A percentile compares a stretch with the other conserved stretches of the same genome.
Evolutionary conservation across 495 filamentous ascomycete genomes (phyloP).

Genomic region (Penicillium taxi): DNA sequence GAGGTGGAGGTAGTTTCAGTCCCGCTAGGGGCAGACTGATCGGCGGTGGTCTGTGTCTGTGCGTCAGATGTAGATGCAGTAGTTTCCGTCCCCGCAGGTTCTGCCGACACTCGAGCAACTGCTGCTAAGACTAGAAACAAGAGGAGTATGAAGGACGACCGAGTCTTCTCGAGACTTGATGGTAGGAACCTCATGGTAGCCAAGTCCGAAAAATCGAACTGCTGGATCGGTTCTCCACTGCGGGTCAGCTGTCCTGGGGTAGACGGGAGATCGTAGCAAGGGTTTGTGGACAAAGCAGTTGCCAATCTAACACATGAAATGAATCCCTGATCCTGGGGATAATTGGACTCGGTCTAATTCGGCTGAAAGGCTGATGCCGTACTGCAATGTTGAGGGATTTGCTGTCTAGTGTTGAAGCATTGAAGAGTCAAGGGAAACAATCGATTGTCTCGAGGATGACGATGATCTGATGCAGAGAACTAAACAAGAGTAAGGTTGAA

Average conservation of each 20-base stretch:
- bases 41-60: conserved; percentile 25
- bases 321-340: background rate
- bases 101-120: conserved; percentile 18
- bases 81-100: conserved; percentile 11
- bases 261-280: conserved; percentile 13
- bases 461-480: too few relatives aligned
- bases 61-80: conserved; percentile 11
- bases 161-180: conserved; percentile 20
- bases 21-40: conserved; percentile 19
- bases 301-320: background rate
- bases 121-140: conserved; percentile 19
- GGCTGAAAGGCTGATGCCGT: too few relatives aligned
- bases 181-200: conserved; percentile 17
- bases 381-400: too few relatives aligned
- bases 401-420: too few relatives aligned
- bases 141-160: conserved; percentile 16
- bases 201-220: conserved; percentile 14
- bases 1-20: conserved; percentile 14
- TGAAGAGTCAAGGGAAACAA: too few relatives aligned
- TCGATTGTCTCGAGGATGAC: too few relatives aligned
- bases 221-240: conserved; percentile 18
- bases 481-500: too few relatives aligned
- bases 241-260: conserved; percentile 22
- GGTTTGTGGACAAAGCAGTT: conserved; percentile 2
- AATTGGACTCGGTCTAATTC: background rate